Base-by-base conservation (phyloP, 176 grass and related monocot genomes). In the sorghum (Sorghum bicolor) region DNA sequence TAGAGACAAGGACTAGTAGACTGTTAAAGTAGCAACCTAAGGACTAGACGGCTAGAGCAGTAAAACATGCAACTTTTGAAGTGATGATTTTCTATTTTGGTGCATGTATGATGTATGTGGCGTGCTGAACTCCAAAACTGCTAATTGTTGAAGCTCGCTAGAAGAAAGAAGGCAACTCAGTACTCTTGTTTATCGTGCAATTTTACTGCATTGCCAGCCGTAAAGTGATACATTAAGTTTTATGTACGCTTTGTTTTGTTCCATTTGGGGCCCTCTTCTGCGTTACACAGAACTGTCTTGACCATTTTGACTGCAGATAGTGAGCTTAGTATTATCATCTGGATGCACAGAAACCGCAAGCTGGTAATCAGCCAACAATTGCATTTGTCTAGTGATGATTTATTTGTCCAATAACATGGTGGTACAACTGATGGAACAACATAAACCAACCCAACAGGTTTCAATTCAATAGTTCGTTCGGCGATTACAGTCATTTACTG, bases 1-100 rank as follows among this genome's bases (percentile, higher is more conserved):
- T 83, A 52, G 66, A 72, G 75, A 95, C 89, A 83, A 90, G 37
- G 58, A 83, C 58, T 74, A 86, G 83, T 73, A 86, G 84, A 71
- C 76, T 16, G 10, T 62, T 28, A 75, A 90, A 86, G 10, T 15
- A 80, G 71, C 48, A 80, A 55, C 40, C 29, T 80, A 22, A 11
- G 44, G 29, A 53, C 1, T 83, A 72, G 13, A 22, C 2, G 1
- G 14, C 22, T 32, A 85, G 16, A 24, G 71, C 14, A 8, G 26
- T 45, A 75, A 8, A 40, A 67, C 8, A 24, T 58, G 26, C 24
- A 48, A 2, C 22, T 47, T 75, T 22, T 17, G 6, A 16, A 34
- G 14, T 78, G 9, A 28, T n/a, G n/a, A n/a, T n/a, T 29, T 31
- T 80, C 44, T 69, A 43, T 86, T 62, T 57, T 37, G 78, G 13